Conservation (phyloP, 1,284 basidiomycete genomes). For the Irpex sp. region DNA sequence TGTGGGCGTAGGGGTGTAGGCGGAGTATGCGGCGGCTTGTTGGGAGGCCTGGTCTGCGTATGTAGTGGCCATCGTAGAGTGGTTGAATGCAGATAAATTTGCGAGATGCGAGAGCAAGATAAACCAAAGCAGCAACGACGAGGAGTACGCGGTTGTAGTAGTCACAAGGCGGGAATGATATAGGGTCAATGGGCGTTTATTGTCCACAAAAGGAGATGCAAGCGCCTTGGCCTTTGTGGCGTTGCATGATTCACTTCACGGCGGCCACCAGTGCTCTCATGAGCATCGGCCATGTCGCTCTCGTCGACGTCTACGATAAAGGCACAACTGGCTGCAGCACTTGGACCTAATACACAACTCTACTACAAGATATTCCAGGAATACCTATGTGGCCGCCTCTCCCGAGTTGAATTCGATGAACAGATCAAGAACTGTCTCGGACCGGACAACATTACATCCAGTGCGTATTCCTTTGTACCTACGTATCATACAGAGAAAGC, state of each 20-base stretch:
- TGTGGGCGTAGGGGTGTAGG: constrained; percentile 7
- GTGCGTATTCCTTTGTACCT: constrained; percentile 30
- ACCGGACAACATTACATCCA: constrained; percentile 49
- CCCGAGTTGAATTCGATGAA: constrained; percentile 74
- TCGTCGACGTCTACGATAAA: constrained; percentile 75
- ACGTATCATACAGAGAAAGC: background rate
- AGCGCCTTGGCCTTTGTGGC: background rate
- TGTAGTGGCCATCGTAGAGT: constrained; percentile 8
- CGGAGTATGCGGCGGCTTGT: constrained; percentile 8
- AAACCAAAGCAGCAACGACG: background rate
- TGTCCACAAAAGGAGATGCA: background rate
- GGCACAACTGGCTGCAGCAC: constrained; percentile 53
- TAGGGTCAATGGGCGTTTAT: background rate
- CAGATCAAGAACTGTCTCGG: constrained; percentile 56
- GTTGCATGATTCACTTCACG: background rate
- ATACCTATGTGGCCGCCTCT: constrained; percentile 66
- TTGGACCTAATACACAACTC: constrained; percentile 54
- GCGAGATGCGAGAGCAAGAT: background rate
- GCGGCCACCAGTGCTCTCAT: background rate
- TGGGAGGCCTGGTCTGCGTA: constrained; percentile 10
- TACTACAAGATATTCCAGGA: constrained; percentile 65
- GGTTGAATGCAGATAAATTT: background rate
- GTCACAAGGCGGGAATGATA: too few relatives aligned
- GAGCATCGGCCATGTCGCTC: constrained; percentile 52
- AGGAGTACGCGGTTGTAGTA: background rate